phyloP scores from a whole-genome alignment of 495 filamentous ascomycete genomes.

The Daldinia caldariorum region DNA sequence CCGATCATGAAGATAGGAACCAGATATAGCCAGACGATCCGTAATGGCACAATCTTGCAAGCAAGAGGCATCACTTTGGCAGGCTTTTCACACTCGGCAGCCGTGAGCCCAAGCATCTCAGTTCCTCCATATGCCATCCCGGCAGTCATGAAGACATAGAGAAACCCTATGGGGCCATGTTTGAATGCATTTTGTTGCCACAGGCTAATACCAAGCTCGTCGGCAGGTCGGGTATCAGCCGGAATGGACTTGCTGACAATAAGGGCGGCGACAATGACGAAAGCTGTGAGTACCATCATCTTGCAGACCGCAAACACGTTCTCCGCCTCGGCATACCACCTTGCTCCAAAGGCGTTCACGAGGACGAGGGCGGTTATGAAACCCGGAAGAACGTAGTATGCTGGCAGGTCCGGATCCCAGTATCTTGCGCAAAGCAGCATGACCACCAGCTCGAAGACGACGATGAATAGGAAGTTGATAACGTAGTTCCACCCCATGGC shows the following conservation, averaged over 20 bases:
- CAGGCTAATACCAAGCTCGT: constrained; percentile 43
- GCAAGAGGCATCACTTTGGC: constrained; percentile 75
- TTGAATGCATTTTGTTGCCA: constrained; percentile 63
- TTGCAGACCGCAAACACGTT: constrained; percentile 61
- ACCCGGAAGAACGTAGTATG: constrained; percentile 54
- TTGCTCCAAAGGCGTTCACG: constrained; percentile 69
- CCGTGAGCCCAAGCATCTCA: constrained; percentile 73
- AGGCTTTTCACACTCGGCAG: constrained; percentile 77
- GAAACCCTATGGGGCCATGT: constrained; percentile 68
- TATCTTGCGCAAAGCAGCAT: constrained; percentile 60
- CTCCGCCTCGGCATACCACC: constrained; percentile 65
- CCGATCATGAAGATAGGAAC: constrained; percentile 64
- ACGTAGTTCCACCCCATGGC: constrained; percentile 78
- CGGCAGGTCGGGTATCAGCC: constrained; percentile 27
- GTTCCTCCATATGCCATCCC: constrained; percentile 70
- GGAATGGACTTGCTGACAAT: constrained; percentile 52
- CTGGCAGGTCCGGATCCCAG: constrained; percentile 57
- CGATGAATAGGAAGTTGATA: constrained; percentile 60
- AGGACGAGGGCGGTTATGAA: constrained; percentile 56
- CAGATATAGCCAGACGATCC: constrained; percentile 79
- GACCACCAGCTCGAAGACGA: constrained; percentile 58
- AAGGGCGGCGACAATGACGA: constrained; percentile 55
- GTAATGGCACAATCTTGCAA: constrained; percentile 76
- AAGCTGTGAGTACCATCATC: constrained; percentile 51
- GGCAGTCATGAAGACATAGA: constrained; percentile 67